phyloP scores from a whole-genome alignment of 2,329 filamentous ascomycete species.

The Furcasterigmium sp. region DNA sequence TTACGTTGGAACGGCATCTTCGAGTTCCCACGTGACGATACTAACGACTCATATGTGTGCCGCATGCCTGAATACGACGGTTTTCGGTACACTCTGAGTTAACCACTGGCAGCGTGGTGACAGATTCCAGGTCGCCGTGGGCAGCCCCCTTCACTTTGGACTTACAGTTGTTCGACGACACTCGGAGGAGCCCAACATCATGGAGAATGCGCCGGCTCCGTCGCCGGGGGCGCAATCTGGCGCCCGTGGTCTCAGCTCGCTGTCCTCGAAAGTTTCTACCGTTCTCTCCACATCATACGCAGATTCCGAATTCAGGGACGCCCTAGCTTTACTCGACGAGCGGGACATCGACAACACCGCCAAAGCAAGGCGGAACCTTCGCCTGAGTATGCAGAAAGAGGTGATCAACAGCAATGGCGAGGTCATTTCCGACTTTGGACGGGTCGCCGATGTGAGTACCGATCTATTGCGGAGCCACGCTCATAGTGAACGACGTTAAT shows the following conservation, averaged over 20 bases:
- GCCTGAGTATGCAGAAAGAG: conserved; percentile 82
- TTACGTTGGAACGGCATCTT: no score
- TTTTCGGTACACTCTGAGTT: no score
- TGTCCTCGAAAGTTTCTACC: conserved; percentile 76
- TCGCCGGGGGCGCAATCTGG: neutral
- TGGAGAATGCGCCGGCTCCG: neutral
- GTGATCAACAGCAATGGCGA: conserved; percentile 89
- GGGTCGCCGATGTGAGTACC: conserved; percentile 71
- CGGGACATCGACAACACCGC: conserved; percentile 67
- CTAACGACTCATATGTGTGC: no score
- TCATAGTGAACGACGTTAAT: conserved; percentile 7
- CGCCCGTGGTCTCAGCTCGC: conserved; percentile 47
- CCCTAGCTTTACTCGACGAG: conserved; percentile 71
- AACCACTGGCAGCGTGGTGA: no score
- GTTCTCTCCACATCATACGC: conserved; percentile 90
- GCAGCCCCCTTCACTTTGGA: no score
- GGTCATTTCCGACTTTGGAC: conserved; percentile 82
- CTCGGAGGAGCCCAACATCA: neutral
- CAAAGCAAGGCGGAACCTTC: conserved; percentile 71
- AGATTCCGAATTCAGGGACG: conserved; percentile 85
- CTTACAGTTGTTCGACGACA: no score
- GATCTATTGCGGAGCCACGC: neutral
- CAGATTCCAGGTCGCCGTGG: no score
- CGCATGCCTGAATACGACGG: no score
- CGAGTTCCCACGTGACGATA: no score